Conservation (phyloP, 164 flowering plant species). For the Annona cherimola region DNA sequence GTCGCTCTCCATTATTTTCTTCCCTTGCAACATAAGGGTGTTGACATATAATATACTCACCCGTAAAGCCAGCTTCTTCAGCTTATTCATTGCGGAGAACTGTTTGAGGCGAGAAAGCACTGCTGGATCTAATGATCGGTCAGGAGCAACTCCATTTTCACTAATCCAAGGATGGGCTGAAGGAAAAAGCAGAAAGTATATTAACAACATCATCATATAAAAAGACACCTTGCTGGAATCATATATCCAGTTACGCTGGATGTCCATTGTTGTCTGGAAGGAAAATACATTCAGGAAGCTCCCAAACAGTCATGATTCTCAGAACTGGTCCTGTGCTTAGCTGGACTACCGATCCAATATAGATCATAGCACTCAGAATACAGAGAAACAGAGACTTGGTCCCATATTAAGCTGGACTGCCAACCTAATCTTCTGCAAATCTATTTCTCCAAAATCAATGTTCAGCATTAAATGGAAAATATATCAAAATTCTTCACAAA, state of each 20-base stretch:
- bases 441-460: not conserved
- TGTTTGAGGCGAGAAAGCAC: slow-evolving; percentile 96
- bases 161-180: slow-evolving; percentile 99
- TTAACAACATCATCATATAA: not conserved
- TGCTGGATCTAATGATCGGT: slow-evolving; percentile 87
- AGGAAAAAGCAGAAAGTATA: slow-evolving; percentile 1
- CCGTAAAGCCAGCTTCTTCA: slow-evolving; percentile 99
- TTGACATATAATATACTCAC: slow-evolving; percentile 34
- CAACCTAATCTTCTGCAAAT: not conserved
- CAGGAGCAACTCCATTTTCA: slow-evolving; percentile 99
- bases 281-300: not conserved
- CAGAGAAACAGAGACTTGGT: not conserved
- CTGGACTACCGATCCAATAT: not conserved
- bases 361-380: not conserved
- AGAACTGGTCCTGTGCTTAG: not conserved
- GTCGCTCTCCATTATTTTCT: not conserved
- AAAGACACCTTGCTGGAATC: not conserved
- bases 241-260: not conserved
- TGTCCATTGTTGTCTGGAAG: not conserved
- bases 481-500: no score
- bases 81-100: slow-evolving; percentile 98
- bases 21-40: not conserved
- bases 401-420: not conserved
- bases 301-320: not conserved
- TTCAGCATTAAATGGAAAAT: no score